Evolutionary conservation across 2,329 filamentous ascomycete species (phyloP), one percentile per base, ranked within the genome.

Genomic region (Grosmannia penicillata): DNA sequence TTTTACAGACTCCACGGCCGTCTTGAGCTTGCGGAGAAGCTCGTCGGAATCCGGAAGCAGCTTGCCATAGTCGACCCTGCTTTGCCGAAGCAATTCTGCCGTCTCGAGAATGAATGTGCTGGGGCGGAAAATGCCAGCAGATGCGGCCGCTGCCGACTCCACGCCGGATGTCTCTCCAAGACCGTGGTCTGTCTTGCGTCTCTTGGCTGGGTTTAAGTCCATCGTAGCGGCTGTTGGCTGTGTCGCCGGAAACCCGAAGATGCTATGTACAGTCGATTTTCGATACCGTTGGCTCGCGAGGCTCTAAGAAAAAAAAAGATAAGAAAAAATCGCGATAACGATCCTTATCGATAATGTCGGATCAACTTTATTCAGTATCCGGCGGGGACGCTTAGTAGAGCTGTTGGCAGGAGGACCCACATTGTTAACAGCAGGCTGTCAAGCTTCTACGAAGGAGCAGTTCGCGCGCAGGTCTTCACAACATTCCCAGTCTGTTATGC

Each of bases 81-180:
- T 62, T 44, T 74, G 67, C 41, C 63, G 65, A 42, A 77, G 51
- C 15, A 78, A 58, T 53, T 78, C 72, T 33, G 75, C 68, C 3
- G 72, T 70, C 54, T 76, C 68, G 36, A 77, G 53, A 34, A 72
- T 60, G 45, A 76, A 75, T 25, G 69, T 65, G 51, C 67, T 71
- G 14, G 68, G 52, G 25, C 52, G 50, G 9, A 52, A 55, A 13
- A 55, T 41, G 28, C 54, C 55, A 4, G 49, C 51, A 4, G 53
- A 49, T 2, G 51, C 48, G 6, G 51, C 53, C 7, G 51, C 51
- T 1, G 53, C 43, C 22, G 36, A 23, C 21, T 53, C 50, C 19
- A 56, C 33, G 7, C n/a, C n/a, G n/a, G n/a, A n/a, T n/a, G n/a
- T n/a, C n/a, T n/a, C n/a, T 34, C 25, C 10, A 44, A 33, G 22